Evolutionary conservation across 495 filamentous ascomycete genomes (phyloP), one percentile per base, ranked within the genome.

Genomic region (Penicillium roqueforti): DNA sequence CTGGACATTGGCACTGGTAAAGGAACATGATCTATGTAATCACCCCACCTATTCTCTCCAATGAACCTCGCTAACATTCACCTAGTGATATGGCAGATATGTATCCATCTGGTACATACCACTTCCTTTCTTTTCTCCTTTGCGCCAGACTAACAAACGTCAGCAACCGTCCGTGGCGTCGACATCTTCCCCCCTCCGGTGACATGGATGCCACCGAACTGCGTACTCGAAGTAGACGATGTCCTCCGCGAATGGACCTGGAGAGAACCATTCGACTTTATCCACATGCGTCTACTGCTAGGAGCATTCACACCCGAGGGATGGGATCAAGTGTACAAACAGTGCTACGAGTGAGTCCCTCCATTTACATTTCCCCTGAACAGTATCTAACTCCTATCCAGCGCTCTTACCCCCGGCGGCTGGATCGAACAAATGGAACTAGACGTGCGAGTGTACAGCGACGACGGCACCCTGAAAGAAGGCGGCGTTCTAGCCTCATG

Each of bases 341-440:
- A 70, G 51, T 32, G 45, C 46, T 48, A 70, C 43, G 62, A 68
- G 67, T 72, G 52, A 46, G 66, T 59, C 28, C 10, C 10, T 4
- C 13, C 13, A 11, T 31, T 10, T 10, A 31, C 28, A 31, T 13
- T 23, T 23, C 22, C 3, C 28, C 3, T 10, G 28, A 31, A 14
- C 11, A 28, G 18, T 13, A 11, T 13, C 19, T 23, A 25, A 34
- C 4, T 2, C 28, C 20, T 5, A 13, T 18, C 22, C 19, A 65
- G 53, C 11, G 58, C 57, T 42, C 62, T 67, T 9, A 64, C 63
- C 39, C 80, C 80, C 1, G 79, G 79, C 47, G 80, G 75, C 40
- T 82, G 75, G 63, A 65, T 81, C 36, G 81, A 83, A 50, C 61
- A 79, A 32, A 72, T 80, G 51, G 80, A 83, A 47, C 56, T 79